Evolutionary conservation across 2,329 filamentous ascomycete species (phyloP).

Genomic region (Cercospora sojina): DNA sequence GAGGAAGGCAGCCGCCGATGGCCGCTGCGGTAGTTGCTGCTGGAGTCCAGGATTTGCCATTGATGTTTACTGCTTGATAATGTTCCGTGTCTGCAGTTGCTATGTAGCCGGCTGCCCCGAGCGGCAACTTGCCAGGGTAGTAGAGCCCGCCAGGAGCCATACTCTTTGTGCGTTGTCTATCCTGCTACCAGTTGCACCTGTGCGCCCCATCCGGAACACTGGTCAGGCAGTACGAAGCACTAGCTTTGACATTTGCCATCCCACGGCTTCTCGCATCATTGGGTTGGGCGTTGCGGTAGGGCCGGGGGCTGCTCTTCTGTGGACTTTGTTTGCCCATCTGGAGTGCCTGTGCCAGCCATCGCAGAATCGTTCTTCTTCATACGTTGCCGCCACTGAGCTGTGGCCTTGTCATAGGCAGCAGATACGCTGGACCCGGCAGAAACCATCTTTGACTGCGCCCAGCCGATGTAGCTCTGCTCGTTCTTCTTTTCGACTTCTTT

Average conservation of each 20-base stretch:
- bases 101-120: not conserved
- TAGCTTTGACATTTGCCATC: not conserved
- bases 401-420: constrained; percentile 26
- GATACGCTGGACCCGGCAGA: constrained; percentile 32
- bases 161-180: not conserved
- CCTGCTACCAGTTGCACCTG: not conserved
- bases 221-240: not conserved
- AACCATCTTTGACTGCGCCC: constrained; percentile 45
- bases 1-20: constrained; percentile 4
- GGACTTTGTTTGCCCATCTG: not conserved
- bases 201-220: not conserved
- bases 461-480: constrained; percentile 45
- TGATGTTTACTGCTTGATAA: not conserved
- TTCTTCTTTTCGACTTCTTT: constrained; percentile 47
- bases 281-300: constrained; percentile 7
- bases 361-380: not conserved
- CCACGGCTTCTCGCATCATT: not conserved
- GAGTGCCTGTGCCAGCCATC: not conserved
- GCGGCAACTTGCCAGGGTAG: not conserved
- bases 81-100: not conserved
- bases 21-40: not conserved
- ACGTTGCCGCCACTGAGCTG: constrained; percentile 17
- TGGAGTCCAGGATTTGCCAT: not conserved
- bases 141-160: not conserved
- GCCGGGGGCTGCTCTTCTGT: constrained; percentile 7